Percentiles rank a stretch among this genome's conserved stretches.
phyloP scores from a whole-genome alignment of 2,329 filamentous ascomycete species.

The Raffaelea arxii region DNA sequence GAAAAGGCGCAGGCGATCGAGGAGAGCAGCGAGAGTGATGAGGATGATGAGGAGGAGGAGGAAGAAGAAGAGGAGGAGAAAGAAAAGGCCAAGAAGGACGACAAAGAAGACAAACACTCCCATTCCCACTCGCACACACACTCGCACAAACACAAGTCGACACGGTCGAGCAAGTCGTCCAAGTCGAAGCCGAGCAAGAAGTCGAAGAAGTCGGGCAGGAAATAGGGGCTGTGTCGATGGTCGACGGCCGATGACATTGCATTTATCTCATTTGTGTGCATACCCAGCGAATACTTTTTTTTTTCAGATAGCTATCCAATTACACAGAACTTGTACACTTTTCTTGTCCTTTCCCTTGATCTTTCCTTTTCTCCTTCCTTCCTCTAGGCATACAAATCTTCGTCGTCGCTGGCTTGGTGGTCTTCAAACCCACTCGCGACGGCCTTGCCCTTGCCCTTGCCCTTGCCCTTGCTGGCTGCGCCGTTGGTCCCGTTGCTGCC shows the following conservation, averaged over 20 bases:
- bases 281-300: too few relatives aligned
- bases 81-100: background rate
- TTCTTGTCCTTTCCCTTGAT: background rate
- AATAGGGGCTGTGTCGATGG: too few relatives aligned
- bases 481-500: background rate
- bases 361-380: background rate
- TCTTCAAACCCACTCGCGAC: constrained; percentile 30
- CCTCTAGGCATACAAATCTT: constrained; percentile 39
- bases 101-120: background rate
- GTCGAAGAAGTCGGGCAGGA: background rate
- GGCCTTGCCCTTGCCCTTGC: constrained; percentile 20
- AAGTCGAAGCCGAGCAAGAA: background rate
- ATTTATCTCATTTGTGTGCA: too few relatives aligned
- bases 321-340: too few relatives aligned
- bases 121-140: too few relatives aligned
- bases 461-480: constrained; percentile 14
- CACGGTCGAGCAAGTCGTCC: background rate
- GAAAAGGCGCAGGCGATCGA: constrained; percentile 29
- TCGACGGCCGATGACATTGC: too few relatives aligned
- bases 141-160: background rate
- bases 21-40: constrained; percentile 28
- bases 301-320: too few relatives aligned
- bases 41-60: constrained; percentile 22
- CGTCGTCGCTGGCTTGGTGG: constrained; percentile 46
- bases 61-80: constrained; percentile 17